Base-by-base conservation (phyloP, 306 rosid genomes). In the Trifolium repens region DNA sequence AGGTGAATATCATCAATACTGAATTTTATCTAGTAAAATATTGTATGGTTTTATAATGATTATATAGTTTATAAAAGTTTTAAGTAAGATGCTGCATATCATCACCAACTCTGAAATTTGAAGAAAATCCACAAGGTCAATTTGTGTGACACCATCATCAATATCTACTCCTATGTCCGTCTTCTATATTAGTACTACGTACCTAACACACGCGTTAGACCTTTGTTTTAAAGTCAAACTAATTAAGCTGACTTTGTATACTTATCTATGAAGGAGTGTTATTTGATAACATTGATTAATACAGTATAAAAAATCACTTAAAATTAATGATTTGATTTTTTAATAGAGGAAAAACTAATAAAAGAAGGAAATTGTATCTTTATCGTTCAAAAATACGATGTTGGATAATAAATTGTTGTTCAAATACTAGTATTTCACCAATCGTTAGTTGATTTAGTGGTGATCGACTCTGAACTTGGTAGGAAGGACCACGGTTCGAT, bases 141-240 rank as follows among this genome's bases (percentile, higher is more conserved):
- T 69, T 87, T 78, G 65, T 4, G 70, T 93, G 98, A 93, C 97
- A 82, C 80, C 82, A 85, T 76, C 88, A 68, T 16, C 77, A 58
- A 58, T 60, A 73, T 83, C 79, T 80, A 71, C 74, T 77, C 79
- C 83, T 71, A 24, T 60, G 69, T 26, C 27, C 74, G 68, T 69
- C 40, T 44, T 30, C 34, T 30, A 30, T 30, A 34, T 12, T 8
- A 44, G 68, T 67, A 8, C 52, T 32, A 49, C 39, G 61, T 46
- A 87, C 96, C 93, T 82, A 92, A 92, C 79, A 83, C 96, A 52
- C 82, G 86, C 75, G 34, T 42, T 63, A n/a, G 87, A 87, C 89
- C 71, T 85, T 22, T 68, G 43, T 69, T 7, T 2, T 3, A 7
- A 81, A 85, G 91, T 87, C 91, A 85, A 87, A 84, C 50, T 59